Base-by-base conservation (phyloP, 495 filamentous ascomycete species). In the Aspergillus nanangensis region DNA sequence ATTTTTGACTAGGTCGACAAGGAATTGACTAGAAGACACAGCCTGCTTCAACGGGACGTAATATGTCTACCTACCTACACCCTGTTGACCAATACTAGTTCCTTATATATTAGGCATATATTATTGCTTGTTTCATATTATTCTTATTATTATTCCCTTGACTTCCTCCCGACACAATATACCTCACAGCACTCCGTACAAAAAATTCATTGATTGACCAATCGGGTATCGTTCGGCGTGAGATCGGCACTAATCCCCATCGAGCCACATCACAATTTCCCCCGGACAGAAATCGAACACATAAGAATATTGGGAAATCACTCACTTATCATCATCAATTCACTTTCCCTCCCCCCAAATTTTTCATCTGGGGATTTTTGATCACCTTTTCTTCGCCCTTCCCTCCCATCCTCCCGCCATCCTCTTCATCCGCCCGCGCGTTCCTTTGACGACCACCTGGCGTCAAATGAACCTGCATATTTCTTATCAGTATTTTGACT, bases 391-490 rank as follows among this genome's bases (percentile, higher is more conserved):
- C 13, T 25, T 32, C 11, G 19, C 17, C 38, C 37, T 23, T 19
- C n/a, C n/a, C n/a, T 48, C 14, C 35, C 29, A 38, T 34, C 33
- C 41, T 29, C 48, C 31, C 31, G 42, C 23, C 36, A 43, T 40
- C 43, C 32, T 46, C 34, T 32, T n/a, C n/a, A n/a, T n/a, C n/a
- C n/a, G n/a, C 45, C 49, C 50, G 78, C 79, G 77, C 79, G 78
- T 82, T 82, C 72, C 57, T 79, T 76, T 79, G 72, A 59, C 74
- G 76, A 69, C 66, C 48, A 23, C 13, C 29, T 21, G 69, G 77
- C 76, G 77, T 80, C 75, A 78, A 79, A 82, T 82, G 79, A 82
- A 77, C 78, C 78, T 82, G 79, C 76, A 79, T 61, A 62, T 50
- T 43, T 47, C 53, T 34, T 66, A 71, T 58, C 42, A n/a, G n/a